Evolutionary conservation across 2,329 filamentous ascomycete genomes (phyloP), one percentile per base, ranked within the genome.

Genomic region (Meredithiella fracta): DNA sequence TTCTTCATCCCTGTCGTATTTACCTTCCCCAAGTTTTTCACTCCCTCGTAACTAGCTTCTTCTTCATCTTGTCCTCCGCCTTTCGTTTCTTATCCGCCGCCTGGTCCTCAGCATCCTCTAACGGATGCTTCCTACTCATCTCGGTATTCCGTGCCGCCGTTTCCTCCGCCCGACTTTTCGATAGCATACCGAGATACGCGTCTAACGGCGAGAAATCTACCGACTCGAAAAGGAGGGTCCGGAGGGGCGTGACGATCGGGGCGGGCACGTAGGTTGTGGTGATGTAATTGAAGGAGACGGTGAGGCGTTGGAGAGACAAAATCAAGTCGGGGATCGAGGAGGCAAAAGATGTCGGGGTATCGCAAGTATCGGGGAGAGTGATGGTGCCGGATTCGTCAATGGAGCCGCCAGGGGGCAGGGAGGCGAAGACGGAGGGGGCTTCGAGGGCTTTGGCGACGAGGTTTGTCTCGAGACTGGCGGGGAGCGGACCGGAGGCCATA

Each of bases 1-100:
- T 97, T 98, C 76, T 86, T 92, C 92, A 98, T 98, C 1, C 92
- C 92, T 22, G 71, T 79, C 0, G 85, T 90, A 69, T 97, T 86
- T 51, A 90, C 91, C 71, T 97, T 98, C 67, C 85, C 85, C 64
- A 98, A 67, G 51, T 90, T 78, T 65, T 82, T 83, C 1, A 96
- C 80, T 0, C 80, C 26, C 81, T 75, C 60, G 85, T 92, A 69
- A 86, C 78, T 23, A 72, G 73, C 2, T 78, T 79, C 70, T 94
- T 90, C 67, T 83, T 85, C 58, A 95, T 90, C 58, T 95, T 90
- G 60, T 95, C 91, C 53, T 95, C 89, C 69, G 84, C 80, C 67
- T 83, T 90, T 47, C 83, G 74, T 71, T 85, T 90, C 78, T 92
- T 95, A 66, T 90, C 86, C 2, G 80, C 80, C 2, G 82, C 70